A percentile compares a stretch with the other conserved stretches of the same genome.
These are phyloP conservation scores for Ramularia endophylla DNA, from an alignment of 2,329 filamentous ascomycete species.

Conservation along the genomic window DNA sequence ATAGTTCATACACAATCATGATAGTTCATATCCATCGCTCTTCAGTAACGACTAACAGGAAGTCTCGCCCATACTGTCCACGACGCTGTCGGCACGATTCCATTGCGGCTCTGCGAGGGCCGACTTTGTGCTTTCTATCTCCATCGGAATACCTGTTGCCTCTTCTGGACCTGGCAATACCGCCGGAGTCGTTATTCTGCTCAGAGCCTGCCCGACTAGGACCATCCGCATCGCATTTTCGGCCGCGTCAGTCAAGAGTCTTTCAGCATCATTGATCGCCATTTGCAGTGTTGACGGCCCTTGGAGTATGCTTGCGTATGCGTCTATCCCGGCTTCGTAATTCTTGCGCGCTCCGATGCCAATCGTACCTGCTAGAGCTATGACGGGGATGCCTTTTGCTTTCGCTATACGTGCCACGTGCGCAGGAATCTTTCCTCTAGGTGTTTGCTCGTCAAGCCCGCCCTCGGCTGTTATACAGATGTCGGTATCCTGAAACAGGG, in stretches of 20 bases:
- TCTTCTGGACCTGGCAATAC: too few relatives aligned
- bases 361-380: constrained; percentile 39
- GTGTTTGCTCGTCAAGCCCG: constrained; percentile 47
- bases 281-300: constrained; percentile 31
- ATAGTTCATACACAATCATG: too few relatives aligned
- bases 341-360: constrained; percentile 33
- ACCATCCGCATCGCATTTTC: constrained; percentile 35
- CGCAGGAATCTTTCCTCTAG: constrained; percentile 49
- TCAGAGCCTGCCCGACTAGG: constrained; percentile 30
- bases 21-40: too few relatives aligned
- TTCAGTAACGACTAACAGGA: too few relatives aligned
- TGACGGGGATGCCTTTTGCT: constrained; percentile 42
- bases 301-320: constrained; percentile 33
- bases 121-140: too few relatives aligned
- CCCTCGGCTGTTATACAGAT: constrained; percentile 51
- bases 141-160: too few relatives aligned
- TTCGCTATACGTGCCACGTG: constrained; percentile 47
- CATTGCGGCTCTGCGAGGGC: too few relatives aligned
- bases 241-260: constrained; percentile 31
- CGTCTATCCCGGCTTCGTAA: constrained; percentile 33
- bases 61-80: too few relatives aligned
- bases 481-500: constrained; percentile 44
- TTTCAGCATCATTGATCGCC: constrained; percentile 32
- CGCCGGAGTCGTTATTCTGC: too few relatives aligned
- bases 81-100: too few relatives aligned